Evolutionary conservation across 495 filamentous ascomycete genomes (phyloP).

Genomic region (Penicillium roqueforti): DNA sequence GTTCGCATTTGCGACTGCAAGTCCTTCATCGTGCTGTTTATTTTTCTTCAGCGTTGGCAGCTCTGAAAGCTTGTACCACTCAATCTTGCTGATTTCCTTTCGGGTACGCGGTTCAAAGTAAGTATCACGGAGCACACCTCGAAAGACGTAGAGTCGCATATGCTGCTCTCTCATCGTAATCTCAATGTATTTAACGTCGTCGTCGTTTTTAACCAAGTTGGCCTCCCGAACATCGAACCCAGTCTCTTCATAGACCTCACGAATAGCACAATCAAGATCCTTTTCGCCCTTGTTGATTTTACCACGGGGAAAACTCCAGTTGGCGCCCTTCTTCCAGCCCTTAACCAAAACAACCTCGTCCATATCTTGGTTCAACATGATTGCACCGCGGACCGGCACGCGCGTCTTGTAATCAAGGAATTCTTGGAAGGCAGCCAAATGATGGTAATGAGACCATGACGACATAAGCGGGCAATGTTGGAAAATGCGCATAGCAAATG

Average conservation of each 20-base stretch:
- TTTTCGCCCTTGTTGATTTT: constrained; percentile 97
- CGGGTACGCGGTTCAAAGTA: constrained; percentile 83
- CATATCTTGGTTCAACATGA: constrained; percentile 87
- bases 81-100: constrained; percentile 95
- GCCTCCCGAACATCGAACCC: constrained; percentile 75
- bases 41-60: constrained; percentile 74
- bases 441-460: constrained; percentile 68
- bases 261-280: constrained; percentile 84
- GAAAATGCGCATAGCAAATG: constrained; percentile 84
- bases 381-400: constrained; percentile 89
- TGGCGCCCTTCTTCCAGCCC: constrained; percentile 94
- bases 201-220: constrained; percentile 62
- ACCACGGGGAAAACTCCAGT: constrained; percentile 93
- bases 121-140: constrained; percentile 78
- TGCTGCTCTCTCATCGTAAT: constrained; percentile 89
- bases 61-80: constrained; percentile 86
- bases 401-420: constrained; percentile 92
- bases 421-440: constrained; percentile 76
- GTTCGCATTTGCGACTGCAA: constrained; percentile 58
- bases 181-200: constrained; percentile 73
- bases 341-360: constrained; percentile 88
- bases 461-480: constrained; percentile 86
- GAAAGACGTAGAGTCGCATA: constrained; percentile 85
- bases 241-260: constrained; percentile 95
- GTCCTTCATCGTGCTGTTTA: constrained; percentile 53